Evolutionary conservation across 2,329 filamentous ascomycete species (phyloP).

Genomic region (Dactylella cylindrospora): DNA sequence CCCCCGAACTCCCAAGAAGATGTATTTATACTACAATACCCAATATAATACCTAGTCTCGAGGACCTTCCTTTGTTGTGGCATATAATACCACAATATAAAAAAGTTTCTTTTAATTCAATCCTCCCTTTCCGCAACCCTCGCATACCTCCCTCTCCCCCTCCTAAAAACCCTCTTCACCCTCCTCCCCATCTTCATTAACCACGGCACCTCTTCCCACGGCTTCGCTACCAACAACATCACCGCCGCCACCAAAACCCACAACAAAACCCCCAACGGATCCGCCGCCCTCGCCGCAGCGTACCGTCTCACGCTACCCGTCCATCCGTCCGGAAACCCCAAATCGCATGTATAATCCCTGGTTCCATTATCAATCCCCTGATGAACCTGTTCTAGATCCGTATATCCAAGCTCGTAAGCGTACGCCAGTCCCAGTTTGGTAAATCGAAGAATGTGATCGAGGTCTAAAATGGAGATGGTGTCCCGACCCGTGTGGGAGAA

Average conservation of each 20-base stretch:
- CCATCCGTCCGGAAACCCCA: constrained; percentile 32
- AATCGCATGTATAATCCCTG: constrained; percentile 24
- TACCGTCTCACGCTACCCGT: constrained; percentile 20
- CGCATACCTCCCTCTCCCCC: constrained; percentile 1
- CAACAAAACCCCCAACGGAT: constrained; percentile 26
- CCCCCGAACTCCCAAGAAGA: no score
- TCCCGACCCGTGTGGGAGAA: constrained; percentile 21
- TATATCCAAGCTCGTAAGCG: constrained; percentile 15
- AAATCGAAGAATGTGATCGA: constrained; percentile 3
- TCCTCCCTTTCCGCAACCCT: constrained; percentile 2
- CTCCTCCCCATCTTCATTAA: constrained; percentile 12
- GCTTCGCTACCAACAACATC: constrained; percentile 16
- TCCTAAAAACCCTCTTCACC: constrained; percentile 13
- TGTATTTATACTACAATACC: no score
- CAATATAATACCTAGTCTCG: no score
- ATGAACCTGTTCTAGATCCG: not conserved
- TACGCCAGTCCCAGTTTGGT: constrained; percentile 24
- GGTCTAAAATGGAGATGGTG: constrained; percentile 13
- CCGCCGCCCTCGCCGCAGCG: constrained; percentile 26
- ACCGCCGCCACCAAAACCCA: constrained; percentile 19
- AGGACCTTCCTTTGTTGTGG: no score
- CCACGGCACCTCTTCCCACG: constrained; percentile 32
- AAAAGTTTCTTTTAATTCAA: not conserved
- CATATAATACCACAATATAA: not conserved
- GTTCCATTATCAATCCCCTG: not conserved